A percentile compares a stretch with the other conserved stretches of the same genome.
phyloP scores from a whole-genome alignment of 768 basidiomycete species.

The Lactarius psammicola region DNA sequence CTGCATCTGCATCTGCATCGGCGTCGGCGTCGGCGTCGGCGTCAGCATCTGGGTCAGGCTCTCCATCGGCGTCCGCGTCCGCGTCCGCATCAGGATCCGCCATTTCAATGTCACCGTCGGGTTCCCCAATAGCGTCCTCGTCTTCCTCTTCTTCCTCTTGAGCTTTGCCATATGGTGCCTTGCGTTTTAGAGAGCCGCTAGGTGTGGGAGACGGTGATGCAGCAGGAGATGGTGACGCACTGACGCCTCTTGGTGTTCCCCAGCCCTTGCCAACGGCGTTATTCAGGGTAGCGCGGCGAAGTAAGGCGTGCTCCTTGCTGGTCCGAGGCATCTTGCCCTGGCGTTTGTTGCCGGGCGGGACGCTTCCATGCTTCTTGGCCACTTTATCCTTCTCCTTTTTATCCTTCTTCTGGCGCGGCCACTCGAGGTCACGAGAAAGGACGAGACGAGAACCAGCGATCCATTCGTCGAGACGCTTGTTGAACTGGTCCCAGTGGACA shows the following conservation, averaged over 20 bases:
- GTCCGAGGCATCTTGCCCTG: conserved; percentile 31
- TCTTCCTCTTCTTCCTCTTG: conserved; percentile 62
- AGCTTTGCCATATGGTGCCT: conserved; percentile 57
- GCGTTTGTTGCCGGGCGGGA: conserved; percentile 25
- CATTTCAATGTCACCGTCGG: conserved; percentile 34
- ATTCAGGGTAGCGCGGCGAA: conserved; percentile 44
- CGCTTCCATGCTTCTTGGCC: conserved; percentile 52
- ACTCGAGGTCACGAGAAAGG: conserved; percentile 83
- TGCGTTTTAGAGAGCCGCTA: conserved; percentile 62
- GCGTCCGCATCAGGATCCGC: conserved; percentile 60
- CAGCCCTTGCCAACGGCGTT: conserved; percentile 32
- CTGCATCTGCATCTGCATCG: conserved; percentile 48
- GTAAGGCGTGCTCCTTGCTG: conserved; percentile 28
- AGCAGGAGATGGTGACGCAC: conserved; percentile 30
- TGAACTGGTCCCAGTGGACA: conserved; percentile 98
- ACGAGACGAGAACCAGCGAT: conserved; percentile 85
- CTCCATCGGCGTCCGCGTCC: conserved; percentile 42
- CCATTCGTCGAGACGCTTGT: conserved; percentile 99
- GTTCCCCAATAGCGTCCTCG: conserved; percentile 35
- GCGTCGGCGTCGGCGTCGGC: conserved; percentile 31
- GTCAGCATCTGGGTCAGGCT: conserved; percentile 44
- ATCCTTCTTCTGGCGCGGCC: conserved; percentile 89
- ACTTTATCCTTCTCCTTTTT: conserved; percentile 48
- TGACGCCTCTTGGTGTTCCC: conserved; percentile 30
- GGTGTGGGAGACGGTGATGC: conserved; percentile 60